Base-by-base conservation (phyloP, 306 rosid genomes). In the Hippophae gyantsensis region DNA sequence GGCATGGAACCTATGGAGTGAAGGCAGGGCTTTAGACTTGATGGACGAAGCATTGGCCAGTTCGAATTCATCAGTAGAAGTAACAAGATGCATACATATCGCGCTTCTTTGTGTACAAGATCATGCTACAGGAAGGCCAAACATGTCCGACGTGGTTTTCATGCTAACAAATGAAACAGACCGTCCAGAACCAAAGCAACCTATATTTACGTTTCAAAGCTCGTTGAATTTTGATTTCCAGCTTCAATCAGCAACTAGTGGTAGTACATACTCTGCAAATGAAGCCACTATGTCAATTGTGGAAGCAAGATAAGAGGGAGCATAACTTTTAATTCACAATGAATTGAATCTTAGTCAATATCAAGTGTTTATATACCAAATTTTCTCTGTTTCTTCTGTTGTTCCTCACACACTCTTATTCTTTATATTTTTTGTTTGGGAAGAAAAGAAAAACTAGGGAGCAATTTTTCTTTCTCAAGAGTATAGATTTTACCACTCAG, bases 61-160 rank as follows among this genome's bases (percentile, higher is more conserved):
- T 10, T 41, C 53, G 23, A 48, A 45, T 25, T 42, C 41, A 2
- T 9, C 60, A 4, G 6, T 13, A 38, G 70, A 63, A 45, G 70
- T 40, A 14, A 8, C 40, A 10, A 67, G 70, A 68, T 68, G 62
- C 13, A 6, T 68, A 3, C 42, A 68, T 11, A 11, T 63, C 4
- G 78, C 66, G 4, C 73, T 68, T 26, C 65, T 73, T 1, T 68
- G 73, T 9, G 69, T 68, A 6, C 74, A 74, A 38, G 74, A 68
- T 12, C 42, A 40, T 47, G 60, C 65, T 5, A 58, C 10, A 0
- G 70, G 67, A 13, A 67, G 78, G 14, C 78, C 74, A 10, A 67
- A 47, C 43, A 68, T 53, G 70, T n/a, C 53, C 0, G 69, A 59
- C 3, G 60, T 68, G 14, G 56, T 69, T 32, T 38, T 43, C 42